Conservation (phyloP, 306 rosid genomes). For the Prunus fruticosa region DNA sequence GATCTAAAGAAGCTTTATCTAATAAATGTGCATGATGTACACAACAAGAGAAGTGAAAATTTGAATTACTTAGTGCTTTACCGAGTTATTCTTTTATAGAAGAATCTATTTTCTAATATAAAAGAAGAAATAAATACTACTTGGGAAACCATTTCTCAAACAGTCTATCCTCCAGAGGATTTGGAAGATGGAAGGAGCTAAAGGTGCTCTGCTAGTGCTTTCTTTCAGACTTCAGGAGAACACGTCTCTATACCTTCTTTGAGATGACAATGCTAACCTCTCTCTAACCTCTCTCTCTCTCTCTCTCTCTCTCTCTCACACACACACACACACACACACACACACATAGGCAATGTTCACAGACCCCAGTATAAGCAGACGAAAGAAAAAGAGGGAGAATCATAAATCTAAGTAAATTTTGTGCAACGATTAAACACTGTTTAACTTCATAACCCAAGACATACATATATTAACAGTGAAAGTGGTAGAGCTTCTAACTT, state of each 20-base stretch:
- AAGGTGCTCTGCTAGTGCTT: not conserved
- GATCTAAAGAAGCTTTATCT: not conserved
- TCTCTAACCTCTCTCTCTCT: too few species aligned
- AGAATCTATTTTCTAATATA: not conserved
- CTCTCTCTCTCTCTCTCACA: too few species aligned
- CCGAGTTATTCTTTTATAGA: not conserved
- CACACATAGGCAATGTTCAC: not conserved
- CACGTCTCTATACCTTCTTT: not conserved
- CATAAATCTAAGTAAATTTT: not conserved
- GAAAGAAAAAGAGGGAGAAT: constrained; percentile 2
- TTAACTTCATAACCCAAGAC: constrained; percentile 52
- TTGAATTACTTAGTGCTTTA: not conserved
- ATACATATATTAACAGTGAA: constrained; percentile 58
- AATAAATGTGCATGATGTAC: not conserved
- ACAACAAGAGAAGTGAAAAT: not conserved
- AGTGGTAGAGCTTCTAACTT: constrained; percentile 86
- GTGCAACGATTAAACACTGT: constrained; percentile 13
- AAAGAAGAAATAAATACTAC: not conserved
- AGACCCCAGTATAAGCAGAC: not conserved
- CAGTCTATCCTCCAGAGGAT: not conserved
- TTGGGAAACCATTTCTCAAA: not conserved
- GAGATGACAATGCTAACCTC: not conserved
- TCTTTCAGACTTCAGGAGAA: not conserved
- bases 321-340: too few species aligned
- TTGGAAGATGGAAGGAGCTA: not conserved